phyloP scores from a whole-genome alignment of 371 early-diverging fungal genomes.

The Capniomyces stellatus region DNA sequence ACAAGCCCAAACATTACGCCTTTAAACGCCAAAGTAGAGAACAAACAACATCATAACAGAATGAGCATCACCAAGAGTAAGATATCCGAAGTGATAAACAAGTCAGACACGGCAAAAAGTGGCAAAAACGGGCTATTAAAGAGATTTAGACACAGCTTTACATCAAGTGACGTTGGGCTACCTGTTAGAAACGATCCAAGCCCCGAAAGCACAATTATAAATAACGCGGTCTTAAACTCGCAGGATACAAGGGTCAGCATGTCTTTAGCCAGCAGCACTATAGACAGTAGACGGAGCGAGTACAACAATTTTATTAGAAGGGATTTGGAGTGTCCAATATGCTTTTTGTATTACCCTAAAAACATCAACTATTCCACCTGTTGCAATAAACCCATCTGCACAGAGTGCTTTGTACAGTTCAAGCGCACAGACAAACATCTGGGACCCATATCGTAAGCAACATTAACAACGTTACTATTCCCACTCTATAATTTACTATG shows the following conservation, averaged over 20 bases:
- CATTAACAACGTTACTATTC: neutral
- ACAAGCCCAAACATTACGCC: neutral
- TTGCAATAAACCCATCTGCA: slow-evolving; percentile 88
- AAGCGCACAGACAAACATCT: slow-evolving; percentile 49
- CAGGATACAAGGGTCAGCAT: neutral
- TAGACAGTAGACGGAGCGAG: neutral
- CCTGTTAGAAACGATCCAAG: too few species aligned
- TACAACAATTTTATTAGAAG: slow-evolving; percentile 8
- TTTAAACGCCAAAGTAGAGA: too few species aligned
- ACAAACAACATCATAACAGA: neutral
- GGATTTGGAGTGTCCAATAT: slow-evolving; percentile 82
- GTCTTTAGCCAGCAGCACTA: neutral
- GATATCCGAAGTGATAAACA: neutral
- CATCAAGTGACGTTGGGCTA: neutral
- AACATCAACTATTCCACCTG: slow-evolving; percentile 86
- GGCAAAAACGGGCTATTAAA: neutral
- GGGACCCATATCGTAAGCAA: neutral
- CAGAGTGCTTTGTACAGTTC: slow-evolving; percentile 87
- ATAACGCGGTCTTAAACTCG: neutral
- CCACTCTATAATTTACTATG: neutral
- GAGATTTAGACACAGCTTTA: neutral
- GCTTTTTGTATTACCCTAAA: slow-evolving; percentile 77
- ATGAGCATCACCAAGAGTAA: neutral
- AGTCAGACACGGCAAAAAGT: neutral
- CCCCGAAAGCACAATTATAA: neutral